phyloP scores from a whole-genome alignment of 169 alveolate species.

The Eimeria zaria region DNA sequence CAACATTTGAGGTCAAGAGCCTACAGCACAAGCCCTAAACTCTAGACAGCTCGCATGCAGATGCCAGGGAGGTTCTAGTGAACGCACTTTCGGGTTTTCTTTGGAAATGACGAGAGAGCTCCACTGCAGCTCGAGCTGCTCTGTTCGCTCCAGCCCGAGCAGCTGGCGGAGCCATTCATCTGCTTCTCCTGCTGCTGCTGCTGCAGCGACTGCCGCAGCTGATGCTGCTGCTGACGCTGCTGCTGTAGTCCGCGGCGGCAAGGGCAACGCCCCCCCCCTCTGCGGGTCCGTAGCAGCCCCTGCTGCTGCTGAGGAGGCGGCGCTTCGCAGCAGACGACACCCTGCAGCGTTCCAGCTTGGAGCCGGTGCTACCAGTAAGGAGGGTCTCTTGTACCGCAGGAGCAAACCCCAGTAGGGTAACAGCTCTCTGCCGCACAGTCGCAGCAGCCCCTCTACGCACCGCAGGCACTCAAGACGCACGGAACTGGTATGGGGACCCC shows the following conservation, averaged over 20 bases:
- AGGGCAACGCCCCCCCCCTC: not conserved
- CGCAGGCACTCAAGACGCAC: constrained; percentile 52
- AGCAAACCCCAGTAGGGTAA: constrained; percentile 61
- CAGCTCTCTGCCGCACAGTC: constrained; percentile 56
- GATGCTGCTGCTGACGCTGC: constrained; percentile 4
- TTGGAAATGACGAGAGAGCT: constrained; percentile 10
- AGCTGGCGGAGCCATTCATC: constrained; percentile 35
- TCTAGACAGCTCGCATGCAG: not conserved
- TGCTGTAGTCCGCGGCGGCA: not conserved
- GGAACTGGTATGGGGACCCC: not conserved
- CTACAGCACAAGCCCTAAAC: not conserved
- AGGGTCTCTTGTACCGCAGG: constrained; percentile 38
- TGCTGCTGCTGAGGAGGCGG: not conserved
- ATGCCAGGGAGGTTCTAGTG: not conserved
- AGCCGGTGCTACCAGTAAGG: not conserved
- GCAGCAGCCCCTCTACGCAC: constrained; percentile 65
- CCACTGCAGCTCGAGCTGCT: constrained; percentile 61
- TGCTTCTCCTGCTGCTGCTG: not conserved
- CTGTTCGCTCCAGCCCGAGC: constrained; percentile 24
- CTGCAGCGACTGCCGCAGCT: not conserved
- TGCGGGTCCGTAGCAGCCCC: not conserved
- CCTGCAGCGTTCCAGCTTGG: constrained; percentile 1
- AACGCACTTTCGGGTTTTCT: constrained; percentile 15
- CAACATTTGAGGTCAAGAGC: not conserved
- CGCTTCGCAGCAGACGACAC: not conserved